Conservation (phyloP, 192 early-diverging fungal species). For the Helicostylum pulchrum region DNA sequence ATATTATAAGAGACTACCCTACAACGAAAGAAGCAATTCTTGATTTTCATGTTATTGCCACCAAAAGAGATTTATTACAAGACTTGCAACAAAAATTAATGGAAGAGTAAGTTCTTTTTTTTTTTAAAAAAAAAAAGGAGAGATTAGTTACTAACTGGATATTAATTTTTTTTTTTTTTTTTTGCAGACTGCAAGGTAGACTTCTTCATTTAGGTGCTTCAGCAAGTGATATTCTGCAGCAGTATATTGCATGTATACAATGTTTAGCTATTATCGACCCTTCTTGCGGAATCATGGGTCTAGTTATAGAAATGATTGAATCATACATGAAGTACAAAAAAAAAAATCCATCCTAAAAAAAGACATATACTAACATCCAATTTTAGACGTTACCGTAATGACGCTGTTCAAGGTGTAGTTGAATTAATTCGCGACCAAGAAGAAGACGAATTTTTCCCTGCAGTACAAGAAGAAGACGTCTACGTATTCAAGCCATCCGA, state of each 20-base stretch:
- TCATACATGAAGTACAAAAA: constrained; percentile 16
- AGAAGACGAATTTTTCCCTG: constrained; percentile 7
- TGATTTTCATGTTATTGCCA: constrained; percentile 5
- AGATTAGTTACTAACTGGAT: background rate
- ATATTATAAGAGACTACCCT: constrained; percentile 14
- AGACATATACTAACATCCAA: background rate
- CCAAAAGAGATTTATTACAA: background rate
- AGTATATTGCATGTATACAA: constrained; percentile 19
- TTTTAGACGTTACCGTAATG: constrained; percentile 16
- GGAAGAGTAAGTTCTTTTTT: background rate
- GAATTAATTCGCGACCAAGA: constrained; percentile 15
- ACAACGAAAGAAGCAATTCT: constrained; percentile 3
- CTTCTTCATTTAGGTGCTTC: constrained; percentile 25
- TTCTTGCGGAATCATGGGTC: constrained; percentile 6
- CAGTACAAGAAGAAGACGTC: background rate
- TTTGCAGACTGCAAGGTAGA: constrained; percentile 9
- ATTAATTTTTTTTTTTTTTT: background rate
- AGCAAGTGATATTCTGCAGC: constrained; percentile 16
- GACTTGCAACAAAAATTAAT: constrained; percentile 7
- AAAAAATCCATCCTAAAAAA: background rate
- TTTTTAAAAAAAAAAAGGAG: no score
- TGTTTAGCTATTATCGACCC: constrained; percentile 16
- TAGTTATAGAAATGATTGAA: constrained; percentile 15
- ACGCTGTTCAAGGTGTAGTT: constrained; percentile 17
- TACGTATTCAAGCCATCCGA: constrained; percentile 12